Evolutionary conservation across 441 rosid species (phyloP), one percentile per base, ranked within the genome.

Genomic region (Gossypium trilobum): DNA sequence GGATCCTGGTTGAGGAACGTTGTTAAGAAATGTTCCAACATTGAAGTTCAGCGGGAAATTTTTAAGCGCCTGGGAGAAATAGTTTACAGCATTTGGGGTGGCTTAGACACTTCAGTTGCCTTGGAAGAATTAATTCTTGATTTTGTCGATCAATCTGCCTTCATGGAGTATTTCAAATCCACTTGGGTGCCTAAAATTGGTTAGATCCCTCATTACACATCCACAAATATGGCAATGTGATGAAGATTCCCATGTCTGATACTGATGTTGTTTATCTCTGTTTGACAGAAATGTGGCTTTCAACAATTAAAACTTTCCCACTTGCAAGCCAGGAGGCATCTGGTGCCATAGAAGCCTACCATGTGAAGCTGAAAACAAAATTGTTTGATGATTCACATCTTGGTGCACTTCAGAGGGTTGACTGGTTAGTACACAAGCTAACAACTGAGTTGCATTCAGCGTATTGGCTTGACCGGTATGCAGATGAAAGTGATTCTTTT

Each of bases 321-420:
- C 92, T 93, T 71, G 98, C 96, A 31, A 93, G 97, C 82, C 97
- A 89, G 81, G 97, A 93, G 84, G 89, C 93, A 77, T 91, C 93
- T 14, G 92, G 95, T 71, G 98, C 98, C 36, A 89, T 93, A 76
- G 98, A 91, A 85, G 90, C 95, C 62, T 93, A 91, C 81, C 98
- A 93, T 78, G 86, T 87, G 44, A 93, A 91, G 87, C 88, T 91
- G 62, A 93, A 93, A 85, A 79, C 85, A 10, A 91, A 88, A 72
- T 70, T 93, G 46, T 93, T 93, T 36, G 89, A 94, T 61, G 98
- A 94, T 81, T 89, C 97, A 22, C 98, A 94, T 77, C 98, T 94
- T 52, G 91, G 92, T 77, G 90, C 97, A 8, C 88, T 90, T 71
- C 87, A 84, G 77, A 91, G 98, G 85, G 96, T 90, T 69, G 98